These are phyloP conservation scores for Mimosa bimucronata DNA, from an alignment of 306 rosid genomes.

Conservation along the genomic window DNA sequence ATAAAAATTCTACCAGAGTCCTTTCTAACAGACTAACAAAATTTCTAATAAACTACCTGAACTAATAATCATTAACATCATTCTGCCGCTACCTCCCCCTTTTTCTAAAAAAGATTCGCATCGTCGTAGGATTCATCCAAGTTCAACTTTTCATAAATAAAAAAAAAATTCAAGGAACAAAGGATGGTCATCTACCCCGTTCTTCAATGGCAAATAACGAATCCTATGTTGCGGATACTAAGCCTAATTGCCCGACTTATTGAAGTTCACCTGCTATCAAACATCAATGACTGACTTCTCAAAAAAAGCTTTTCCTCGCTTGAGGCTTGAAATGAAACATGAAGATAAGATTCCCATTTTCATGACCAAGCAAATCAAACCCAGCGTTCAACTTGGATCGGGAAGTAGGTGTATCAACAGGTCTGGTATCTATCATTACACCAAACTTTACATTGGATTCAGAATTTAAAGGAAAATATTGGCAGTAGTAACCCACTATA, in stretches of 20 bases:
- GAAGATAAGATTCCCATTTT: background rate
- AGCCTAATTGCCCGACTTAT: background rate
- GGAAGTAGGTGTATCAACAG: background rate
- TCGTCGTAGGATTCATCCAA: background rate
- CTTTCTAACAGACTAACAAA: background rate
- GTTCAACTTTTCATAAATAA: background rate
- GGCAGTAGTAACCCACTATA: background rate
- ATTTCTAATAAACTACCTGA: background rate
- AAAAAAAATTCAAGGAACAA: background rate
- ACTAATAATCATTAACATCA: background rate
- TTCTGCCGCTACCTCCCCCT: background rate
- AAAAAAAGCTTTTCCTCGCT: background rate
- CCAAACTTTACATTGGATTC: background rate
- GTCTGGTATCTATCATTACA: background rate
- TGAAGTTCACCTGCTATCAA: background rate
- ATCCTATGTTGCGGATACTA: background rate
- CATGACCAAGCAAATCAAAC: background rate
- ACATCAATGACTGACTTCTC: background rate
- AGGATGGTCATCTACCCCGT: background rate
- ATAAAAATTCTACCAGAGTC: background rate
- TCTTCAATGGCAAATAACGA: background rate
- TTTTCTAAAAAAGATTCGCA: background rate
- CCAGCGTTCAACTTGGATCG: background rate
- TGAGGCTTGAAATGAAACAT: background rate
- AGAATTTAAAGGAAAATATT: background rate